phyloP scores from a whole-genome alignment of 371 early-diverging fungal genomes.

The Mucor ambiguus region DNA sequence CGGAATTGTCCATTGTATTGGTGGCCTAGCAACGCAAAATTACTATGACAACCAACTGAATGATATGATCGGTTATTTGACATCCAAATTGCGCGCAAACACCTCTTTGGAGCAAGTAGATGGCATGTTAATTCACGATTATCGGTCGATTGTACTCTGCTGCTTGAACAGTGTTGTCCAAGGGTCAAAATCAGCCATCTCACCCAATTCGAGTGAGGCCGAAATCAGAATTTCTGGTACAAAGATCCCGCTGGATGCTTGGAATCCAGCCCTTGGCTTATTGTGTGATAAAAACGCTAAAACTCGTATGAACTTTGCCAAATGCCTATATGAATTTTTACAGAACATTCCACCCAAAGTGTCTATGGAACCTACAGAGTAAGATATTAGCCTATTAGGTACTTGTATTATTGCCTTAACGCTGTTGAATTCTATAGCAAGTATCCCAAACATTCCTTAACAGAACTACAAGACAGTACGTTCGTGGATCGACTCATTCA shows the following conservation, averaged over 20 bases:
- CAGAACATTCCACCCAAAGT: neutral
- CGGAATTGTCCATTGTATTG: slow-evolving; percentile 60
- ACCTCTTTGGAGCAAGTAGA: slow-evolving; percentile 50
- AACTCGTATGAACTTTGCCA: slow-evolving; percentile 17
- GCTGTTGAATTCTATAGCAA: neutral
- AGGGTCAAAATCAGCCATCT: slow-evolving; percentile 19
- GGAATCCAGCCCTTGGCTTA: slow-evolving; percentile 20
- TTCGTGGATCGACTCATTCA: slow-evolving; percentile 51
- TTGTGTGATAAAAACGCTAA: slow-evolving; percentile 19
- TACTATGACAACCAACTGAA: slow-evolving; percentile 85
- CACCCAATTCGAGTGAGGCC: slow-evolving; percentile 7
- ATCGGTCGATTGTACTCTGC: slow-evolving; percentile 50
- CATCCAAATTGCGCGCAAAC: slow-evolving; percentile 62
- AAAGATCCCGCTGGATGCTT: slow-evolving; percentile 15
- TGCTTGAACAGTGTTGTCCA: slow-evolving; percentile 45
- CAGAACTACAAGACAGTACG: slow-evolving; percentile 28
- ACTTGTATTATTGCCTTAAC: neutral
- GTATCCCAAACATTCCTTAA: slow-evolving; percentile 8
- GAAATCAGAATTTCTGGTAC: neutral
- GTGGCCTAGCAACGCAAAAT: slow-evolving; percentile 75
- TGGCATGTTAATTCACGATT: slow-evolving; percentile 47
- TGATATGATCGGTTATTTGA: slow-evolving; percentile 78
- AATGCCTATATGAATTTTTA: slow-evolving; percentile 11
- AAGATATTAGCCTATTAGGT: neutral
- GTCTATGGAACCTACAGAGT: slow-evolving; percentile 1